phyloP scores from a whole-genome alignment of 345 rosid species.

The Melastoma malabathricum region DNA sequence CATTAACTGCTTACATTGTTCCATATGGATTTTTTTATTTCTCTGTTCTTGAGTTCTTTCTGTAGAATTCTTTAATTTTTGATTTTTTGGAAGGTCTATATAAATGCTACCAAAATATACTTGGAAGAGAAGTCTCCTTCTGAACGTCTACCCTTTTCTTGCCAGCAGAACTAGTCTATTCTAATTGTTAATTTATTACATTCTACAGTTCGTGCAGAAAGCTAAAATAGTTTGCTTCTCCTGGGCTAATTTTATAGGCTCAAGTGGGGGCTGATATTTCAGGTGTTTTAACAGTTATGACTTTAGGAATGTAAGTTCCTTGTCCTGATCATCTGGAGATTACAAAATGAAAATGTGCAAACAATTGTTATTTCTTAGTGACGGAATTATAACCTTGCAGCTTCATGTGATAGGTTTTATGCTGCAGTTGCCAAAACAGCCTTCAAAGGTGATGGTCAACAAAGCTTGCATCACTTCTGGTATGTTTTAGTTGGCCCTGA shows the following conservation, averaged over 20 bases:
- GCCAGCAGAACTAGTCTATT: too few relatives aligned
- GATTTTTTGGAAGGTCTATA: too few relatives aligned
- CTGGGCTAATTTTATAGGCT: slow-evolving; percentile 37
- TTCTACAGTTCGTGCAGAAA: slow-evolving; percentile 2
- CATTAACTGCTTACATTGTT: too few relatives aligned
- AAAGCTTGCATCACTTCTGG: slow-evolving; percentile 95
- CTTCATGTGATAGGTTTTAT: slow-evolving; percentile 47
- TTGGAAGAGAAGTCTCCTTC: too few relatives aligned
- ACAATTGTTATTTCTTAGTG: slow-evolving; percentile 1
- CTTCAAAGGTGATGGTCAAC: slow-evolving; percentile 88
- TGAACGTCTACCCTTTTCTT: too few relatives aligned
- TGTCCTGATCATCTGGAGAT: background rate
- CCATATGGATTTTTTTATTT: too few relatives aligned
- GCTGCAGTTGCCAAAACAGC: slow-evolving; percentile 88
- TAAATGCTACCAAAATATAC: too few relatives aligned
- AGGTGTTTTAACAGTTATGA: slow-evolving; percentile 95
- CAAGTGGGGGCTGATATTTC: slow-evolving; percentile 81
- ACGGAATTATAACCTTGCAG: too few relatives aligned
- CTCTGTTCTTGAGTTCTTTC: too few relatives aligned
- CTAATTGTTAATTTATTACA: background rate
- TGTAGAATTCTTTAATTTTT: too few relatives aligned
- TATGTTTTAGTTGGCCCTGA: slow-evolving; percentile 12
- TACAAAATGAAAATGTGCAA: too few relatives aligned
- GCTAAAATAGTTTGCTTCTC: slow-evolving; percentile 9
- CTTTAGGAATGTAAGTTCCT: slow-evolving; percentile 82